Percentiles rank a stretch among this genome's conserved stretches.
Conservation (phyloP, 129 eudicot genomes). For the Chrysanthemum makinoi region DNA sequence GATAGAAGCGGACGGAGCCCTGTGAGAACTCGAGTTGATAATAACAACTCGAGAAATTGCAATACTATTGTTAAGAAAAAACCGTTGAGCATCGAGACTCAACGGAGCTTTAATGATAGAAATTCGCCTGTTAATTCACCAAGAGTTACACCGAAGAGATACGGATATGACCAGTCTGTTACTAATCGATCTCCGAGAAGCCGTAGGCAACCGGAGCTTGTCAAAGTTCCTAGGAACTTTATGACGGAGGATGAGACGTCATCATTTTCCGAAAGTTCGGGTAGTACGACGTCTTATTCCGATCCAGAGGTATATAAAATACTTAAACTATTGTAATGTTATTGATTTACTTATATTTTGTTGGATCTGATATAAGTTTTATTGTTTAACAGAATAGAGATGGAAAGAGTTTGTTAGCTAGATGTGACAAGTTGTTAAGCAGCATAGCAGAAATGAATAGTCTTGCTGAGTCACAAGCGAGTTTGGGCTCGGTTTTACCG, state of each 20-base stretch:
- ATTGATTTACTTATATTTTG: not conserved
- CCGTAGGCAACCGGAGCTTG: constrained; percentile 33
- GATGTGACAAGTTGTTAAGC: constrained; percentile 77
- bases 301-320: constrained; percentile 66
- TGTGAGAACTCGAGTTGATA: constrained; percentile 27
- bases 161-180: constrained; percentile 27
- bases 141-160: constrained; percentile 42
- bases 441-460: constrained; percentile 87
- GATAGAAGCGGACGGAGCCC: constrained; percentile 59
- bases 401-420: constrained; percentile 73
- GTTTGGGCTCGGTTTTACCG: constrained; percentile 58
- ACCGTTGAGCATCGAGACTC: constrained; percentile 55
- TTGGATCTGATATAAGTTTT: not conserved
- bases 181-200: constrained; percentile 56
- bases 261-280: constrained; percentile 69
- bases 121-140: constrained; percentile 69
- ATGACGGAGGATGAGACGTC: constrained; percentile 73
- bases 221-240: constrained; percentile 29
- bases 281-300: constrained; percentile 71
- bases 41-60: constrained; percentile 31
- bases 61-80: constrained; percentile 53
- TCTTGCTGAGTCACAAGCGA: constrained; percentile 57
- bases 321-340: not conserved
- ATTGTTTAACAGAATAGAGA: constrained; percentile 48
- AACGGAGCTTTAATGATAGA: constrained; percentile 40